Conservation (phyloP, 2,329 filamentous ascomycete genomes). For the Xylariaceae sp. region DNA sequence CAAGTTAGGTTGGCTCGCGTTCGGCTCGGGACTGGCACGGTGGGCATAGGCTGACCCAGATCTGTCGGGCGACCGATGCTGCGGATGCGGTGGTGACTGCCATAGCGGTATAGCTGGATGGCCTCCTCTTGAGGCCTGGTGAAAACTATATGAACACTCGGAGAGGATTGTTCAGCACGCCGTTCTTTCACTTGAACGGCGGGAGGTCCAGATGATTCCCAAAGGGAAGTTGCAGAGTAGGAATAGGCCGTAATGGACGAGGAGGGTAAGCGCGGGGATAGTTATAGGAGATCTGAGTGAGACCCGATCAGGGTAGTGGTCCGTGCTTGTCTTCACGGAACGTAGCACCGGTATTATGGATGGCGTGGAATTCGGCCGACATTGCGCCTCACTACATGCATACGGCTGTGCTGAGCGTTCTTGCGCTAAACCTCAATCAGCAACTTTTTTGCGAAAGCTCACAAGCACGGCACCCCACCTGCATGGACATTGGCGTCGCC, state of each 20-base stretch:
- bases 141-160: constrained; percentile 19
- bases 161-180: constrained; percentile 22
- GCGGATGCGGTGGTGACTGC: constrained; percentile 5
- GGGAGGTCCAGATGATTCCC: constrained; percentile 13
- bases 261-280: too few relatives aligned
- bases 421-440: too few relatives aligned
- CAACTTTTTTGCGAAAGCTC: constrained; percentile 6
- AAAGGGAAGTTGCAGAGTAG: constrained; percentile 8
- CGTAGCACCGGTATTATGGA: too few relatives aligned
- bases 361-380: too few relatives aligned
- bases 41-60: constrained; percentile 15
- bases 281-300: too few relatives aligned
- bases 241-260: neutral
- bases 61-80: constrained; percentile 13
- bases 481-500: constrained; percentile 1
- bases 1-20: constrained; percentile 17
- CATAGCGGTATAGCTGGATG: constrained; percentile 26
- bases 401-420: too few relatives aligned
- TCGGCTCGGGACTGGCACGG: constrained; percentile 14
- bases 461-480: constrained; percentile 1
- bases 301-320: too few relatives aligned
- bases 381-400: too few relatives aligned
- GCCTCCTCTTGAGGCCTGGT: constrained; percentile 28
- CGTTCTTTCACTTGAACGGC: constrained; percentile 24
- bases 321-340: too few relatives aligned